A percentile compares a stretch with the other conserved stretches of the same genome.
phyloP scores from a whole-genome alignment of 2,329 filamentous ascomycete genomes.

The Cordyceps javanica region DNA sequence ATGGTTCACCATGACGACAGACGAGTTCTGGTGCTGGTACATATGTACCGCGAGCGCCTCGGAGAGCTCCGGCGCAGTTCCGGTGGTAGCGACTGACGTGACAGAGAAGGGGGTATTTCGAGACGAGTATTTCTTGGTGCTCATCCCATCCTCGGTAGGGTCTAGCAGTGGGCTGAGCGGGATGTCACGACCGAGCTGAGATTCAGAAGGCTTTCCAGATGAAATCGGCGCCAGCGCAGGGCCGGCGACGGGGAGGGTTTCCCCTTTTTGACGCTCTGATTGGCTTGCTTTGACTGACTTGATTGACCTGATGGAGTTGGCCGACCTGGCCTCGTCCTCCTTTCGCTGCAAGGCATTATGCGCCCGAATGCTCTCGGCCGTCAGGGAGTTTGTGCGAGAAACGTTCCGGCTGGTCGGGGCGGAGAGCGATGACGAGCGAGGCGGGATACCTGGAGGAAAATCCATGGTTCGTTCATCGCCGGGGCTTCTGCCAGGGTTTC shows the following conservation, averaged over 20 bases:
- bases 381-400: constrained; percentile 50
- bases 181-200: constrained; percentile 19
- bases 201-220: not conserved
- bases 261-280: constrained; percentile 18
- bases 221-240: not conserved
- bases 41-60: constrained; percentile 58
- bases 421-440: constrained; percentile 54
- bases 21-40: constrained; percentile 59
- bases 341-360: constrained; percentile 38
- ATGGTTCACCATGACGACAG: constrained; percentile 54
- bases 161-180: constrained; percentile 26
- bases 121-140: constrained; percentile 45
- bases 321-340: constrained; percentile 19
- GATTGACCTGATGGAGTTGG: constrained; percentile 16
- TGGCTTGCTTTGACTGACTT: not conserved
- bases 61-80: constrained; percentile 56
- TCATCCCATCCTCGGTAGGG: constrained; percentile 45
- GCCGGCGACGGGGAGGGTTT: not conserved
- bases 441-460: constrained; percentile 51
- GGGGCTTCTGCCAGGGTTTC: not conserved
- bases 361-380: constrained; percentile 51
- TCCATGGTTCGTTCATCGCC: constrained; percentile 51
- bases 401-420: constrained; percentile 55
- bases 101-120: constrained; percentile 58
- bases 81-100: constrained; percentile 54